Conservation (phyloP, 495 filamentous ascomycete species). For the Echria macrotheca region DNA sequence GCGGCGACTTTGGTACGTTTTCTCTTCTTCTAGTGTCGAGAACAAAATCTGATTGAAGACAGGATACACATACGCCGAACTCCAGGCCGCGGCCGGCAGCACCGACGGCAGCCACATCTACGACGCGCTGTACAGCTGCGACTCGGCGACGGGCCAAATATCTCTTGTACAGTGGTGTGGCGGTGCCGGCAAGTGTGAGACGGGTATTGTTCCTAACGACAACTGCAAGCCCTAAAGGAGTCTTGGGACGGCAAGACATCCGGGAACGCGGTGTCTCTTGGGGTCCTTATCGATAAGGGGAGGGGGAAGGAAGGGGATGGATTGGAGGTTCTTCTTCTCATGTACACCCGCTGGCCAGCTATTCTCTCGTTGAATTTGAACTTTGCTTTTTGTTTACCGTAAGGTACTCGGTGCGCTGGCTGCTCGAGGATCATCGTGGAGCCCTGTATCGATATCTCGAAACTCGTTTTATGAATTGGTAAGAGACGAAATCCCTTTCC, state of each 20-base stretch:
- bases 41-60: background rate
- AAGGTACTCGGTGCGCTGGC: too few species aligned
- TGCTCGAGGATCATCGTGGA: too few species aligned
- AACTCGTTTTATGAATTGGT: too few species aligned
- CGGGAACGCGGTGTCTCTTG: too few species aligned
- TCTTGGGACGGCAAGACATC: background rate
- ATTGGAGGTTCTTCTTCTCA: background rate
- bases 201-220: conserved; percentile 9
- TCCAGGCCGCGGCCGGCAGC: conserved; percentile 8
- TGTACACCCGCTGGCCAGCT: conserved; percentile 3
- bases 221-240: conserved; percentile 4
- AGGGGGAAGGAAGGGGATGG: background rate
- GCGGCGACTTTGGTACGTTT: background rate
- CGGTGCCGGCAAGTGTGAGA: conserved; percentile 7
- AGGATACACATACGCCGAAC: conserved; percentile 10
- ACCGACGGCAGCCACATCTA: conserved; percentile 9
- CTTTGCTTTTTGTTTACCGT: too few species aligned
- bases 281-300: background rate
- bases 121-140: conserved; percentile 13
- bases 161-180: conserved; percentile 5
- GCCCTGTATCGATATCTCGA: too few species aligned
- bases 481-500: too few species aligned
- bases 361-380: background rate
- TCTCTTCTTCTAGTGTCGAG: background rate
- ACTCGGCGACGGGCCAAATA: conserved; percentile 4